Conservation (phyloP, 306 rosid genomes). For the Trichosanthes truncata region DNA sequence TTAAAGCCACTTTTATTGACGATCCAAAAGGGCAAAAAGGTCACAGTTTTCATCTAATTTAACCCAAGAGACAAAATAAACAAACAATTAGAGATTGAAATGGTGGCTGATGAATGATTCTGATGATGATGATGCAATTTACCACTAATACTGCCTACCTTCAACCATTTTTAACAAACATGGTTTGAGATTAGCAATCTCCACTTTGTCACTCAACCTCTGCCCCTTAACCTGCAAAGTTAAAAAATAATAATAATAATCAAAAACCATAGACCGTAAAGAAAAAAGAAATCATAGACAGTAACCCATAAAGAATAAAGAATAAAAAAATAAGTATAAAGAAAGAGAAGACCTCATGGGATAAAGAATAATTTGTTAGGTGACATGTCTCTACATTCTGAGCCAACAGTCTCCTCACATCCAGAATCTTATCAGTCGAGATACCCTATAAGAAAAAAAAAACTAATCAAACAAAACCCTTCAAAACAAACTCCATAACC, state of each 20-base stretch:
- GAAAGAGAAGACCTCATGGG: conserved; percentile 58
- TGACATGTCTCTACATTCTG: conserved; percentile 83
- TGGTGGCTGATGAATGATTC: conserved; percentile 14
- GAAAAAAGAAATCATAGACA: not conserved
- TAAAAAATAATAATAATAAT: not conserved
- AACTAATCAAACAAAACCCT: not conserved
- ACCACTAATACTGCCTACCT: conserved; percentile 54
- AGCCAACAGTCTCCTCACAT: conserved; percentile 73
- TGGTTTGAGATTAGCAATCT: conserved; percentile 68
- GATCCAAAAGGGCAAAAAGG: not conserved
- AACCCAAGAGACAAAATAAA: not conserved
- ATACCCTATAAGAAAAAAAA: conserved; percentile 42
- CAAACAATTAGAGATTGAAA: not conserved
- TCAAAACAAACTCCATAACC: not conserved
- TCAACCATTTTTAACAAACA: conserved; percentile 76
- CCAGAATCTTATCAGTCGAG: conserved; percentile 89
- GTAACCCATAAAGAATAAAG: not conserved
- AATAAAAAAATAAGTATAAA: not conserved
- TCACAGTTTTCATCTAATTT: not conserved
- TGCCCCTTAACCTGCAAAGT: conserved; percentile 60
- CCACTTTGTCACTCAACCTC: conserved; percentile 54
- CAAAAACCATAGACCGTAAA: not conserved
- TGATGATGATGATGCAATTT: not conserved
- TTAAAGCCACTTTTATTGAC: not conserved
- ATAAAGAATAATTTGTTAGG: conserved; percentile 71